A percentile compares a stretch with the other conserved stretches of the same genome.
Conservation (phyloP, 345 rosid species). For the Euphorbia lathyris region DNA sequence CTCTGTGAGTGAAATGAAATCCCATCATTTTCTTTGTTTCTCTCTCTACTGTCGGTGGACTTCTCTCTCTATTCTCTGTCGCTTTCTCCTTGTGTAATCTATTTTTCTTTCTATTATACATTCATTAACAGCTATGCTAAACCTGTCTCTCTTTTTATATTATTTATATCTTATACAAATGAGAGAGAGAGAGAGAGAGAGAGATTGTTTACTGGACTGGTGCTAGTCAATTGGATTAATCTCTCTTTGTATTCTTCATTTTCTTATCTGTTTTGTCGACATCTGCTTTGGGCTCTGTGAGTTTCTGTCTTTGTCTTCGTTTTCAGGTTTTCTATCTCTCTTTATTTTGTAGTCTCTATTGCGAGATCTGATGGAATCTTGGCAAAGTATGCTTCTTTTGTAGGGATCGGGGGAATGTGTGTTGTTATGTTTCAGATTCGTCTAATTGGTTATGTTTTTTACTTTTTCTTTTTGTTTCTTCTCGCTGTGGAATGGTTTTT, state of each 20-base stretch:
- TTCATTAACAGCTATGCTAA: slow-evolving; percentile 13
- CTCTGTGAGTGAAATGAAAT: too few species aligned
- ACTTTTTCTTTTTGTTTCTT: not conserved
- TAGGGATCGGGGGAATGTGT: not conserved
- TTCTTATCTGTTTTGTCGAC: too few species aligned
- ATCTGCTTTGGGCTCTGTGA: too few species aligned
- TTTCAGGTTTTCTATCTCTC: too few species aligned
- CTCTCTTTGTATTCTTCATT: too few species aligned
- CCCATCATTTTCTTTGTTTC: not conserved
- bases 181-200: not conserved
- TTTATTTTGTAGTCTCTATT: not conserved
- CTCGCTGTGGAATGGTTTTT: too few species aligned
- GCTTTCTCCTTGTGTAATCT: slow-evolving; percentile 30
- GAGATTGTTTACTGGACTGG: not conserved
- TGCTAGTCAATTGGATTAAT: not conserved
- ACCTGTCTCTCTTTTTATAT: not conserved
- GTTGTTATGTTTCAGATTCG: not conserved
- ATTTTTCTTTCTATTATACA: not conserved
- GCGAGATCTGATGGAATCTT: slow-evolving; percentile 11
- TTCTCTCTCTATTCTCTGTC: slow-evolving; percentile 15
- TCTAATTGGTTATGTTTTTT: not conserved
- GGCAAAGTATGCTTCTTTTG: not conserved
- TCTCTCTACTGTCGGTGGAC: slow-evolving; percentile 20
- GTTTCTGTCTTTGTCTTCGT: not conserved
- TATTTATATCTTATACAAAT: not conserved